Conservation (phyloP, 768 basidiomycete genomes). For the Strobilomyces confusus region DNA sequence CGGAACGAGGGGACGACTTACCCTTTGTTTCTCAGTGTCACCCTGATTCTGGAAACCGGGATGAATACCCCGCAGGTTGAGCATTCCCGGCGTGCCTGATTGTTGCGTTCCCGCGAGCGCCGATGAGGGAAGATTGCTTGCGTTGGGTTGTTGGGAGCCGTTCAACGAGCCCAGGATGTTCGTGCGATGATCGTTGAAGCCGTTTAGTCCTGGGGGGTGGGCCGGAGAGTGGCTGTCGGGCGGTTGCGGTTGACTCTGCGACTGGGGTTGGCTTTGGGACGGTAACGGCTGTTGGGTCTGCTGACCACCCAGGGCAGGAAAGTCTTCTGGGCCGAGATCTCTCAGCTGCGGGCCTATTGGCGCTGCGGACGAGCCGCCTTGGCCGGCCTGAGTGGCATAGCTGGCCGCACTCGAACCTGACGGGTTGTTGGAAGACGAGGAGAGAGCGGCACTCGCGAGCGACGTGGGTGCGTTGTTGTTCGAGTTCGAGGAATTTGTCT, state of each 20-base stretch:
- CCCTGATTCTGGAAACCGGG: constrained; percentile 50
- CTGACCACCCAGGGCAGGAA: constrained; percentile 79
- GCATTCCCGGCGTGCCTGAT: constrained; percentile 60
- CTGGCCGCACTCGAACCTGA: constrained; percentile 47
- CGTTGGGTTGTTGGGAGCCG: constrained; percentile 22
- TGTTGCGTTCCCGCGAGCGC: constrained; percentile 43
- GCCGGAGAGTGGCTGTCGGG: constrained; percentile 32
- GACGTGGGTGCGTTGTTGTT: constrained; percentile 31
- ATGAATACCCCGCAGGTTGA: constrained; percentile 47
- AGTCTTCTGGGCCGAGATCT: constrained; percentile 81
- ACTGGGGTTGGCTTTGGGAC: constrained; percentile 28
- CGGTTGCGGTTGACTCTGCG: constrained; percentile 29
- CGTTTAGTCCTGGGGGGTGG: constrained; percentile 79
- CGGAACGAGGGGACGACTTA: constrained; percentile 34
- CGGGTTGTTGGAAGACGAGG: constrained; percentile 29
- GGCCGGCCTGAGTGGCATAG: constrained; percentile 79
- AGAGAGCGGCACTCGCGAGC: constrained; percentile 19
- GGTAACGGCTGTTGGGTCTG: constrained; percentile 31
- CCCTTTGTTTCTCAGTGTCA: constrained; percentile 67
- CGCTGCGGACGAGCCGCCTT: constrained; percentile 33
- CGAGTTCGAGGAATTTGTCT: constrained; percentile 37
- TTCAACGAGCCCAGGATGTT: constrained; percentile 51
- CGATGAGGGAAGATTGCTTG: constrained; percentile 19
- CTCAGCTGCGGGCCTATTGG: constrained; percentile 11
- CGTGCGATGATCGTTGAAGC: constrained; percentile 54